Conservation (phyloP, 805 yeast genomes). For the Zygotorulaspora sp. region DNA sequence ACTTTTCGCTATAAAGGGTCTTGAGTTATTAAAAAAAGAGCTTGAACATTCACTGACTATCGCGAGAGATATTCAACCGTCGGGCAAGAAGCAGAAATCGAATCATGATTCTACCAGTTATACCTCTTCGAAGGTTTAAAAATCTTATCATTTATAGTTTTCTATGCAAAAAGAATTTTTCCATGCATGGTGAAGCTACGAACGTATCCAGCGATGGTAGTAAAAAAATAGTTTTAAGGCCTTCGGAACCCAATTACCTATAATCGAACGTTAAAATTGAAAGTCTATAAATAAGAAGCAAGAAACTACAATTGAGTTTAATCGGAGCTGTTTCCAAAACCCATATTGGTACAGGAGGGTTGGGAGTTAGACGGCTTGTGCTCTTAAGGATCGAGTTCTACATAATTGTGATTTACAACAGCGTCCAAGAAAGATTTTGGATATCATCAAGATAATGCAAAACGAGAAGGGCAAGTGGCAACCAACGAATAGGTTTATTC, state of each 20-base stretch:
- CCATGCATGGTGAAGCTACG: constrained; percentile 1
- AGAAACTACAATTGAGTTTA: too few species aligned
- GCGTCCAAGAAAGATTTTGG: background rate
- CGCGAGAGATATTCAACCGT: constrained; percentile 4
- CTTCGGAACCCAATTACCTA: constrained; percentile 2
- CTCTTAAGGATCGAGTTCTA: too few species aligned
- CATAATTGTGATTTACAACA: too few species aligned
- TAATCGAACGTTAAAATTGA: too few species aligned
- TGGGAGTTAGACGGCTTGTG: too few species aligned
- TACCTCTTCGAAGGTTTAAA: background rate
- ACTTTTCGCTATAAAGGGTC: constrained; percentile 62
- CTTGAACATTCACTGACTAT: constrained; percentile 30
- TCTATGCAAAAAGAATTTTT: background rate
- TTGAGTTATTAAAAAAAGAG: constrained; percentile 53
- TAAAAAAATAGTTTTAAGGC: constrained; percentile 1
- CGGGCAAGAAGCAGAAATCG: constrained; percentile 8
- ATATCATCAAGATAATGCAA: too few species aligned
- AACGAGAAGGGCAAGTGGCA: constrained; percentile 35
- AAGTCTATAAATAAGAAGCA: too few species aligned
- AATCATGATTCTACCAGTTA: background rate
- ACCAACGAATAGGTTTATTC: constrained; percentile 44
- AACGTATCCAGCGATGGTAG: constrained; percentile 1
- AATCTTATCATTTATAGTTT: too few species aligned
- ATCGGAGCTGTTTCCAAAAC: too few species aligned
- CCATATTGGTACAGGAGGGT: too few species aligned